Evolutionary conservation across 495 filamentous ascomycete species (phyloP).

Genomic region (Penicillium egyptiacum): DNA sequence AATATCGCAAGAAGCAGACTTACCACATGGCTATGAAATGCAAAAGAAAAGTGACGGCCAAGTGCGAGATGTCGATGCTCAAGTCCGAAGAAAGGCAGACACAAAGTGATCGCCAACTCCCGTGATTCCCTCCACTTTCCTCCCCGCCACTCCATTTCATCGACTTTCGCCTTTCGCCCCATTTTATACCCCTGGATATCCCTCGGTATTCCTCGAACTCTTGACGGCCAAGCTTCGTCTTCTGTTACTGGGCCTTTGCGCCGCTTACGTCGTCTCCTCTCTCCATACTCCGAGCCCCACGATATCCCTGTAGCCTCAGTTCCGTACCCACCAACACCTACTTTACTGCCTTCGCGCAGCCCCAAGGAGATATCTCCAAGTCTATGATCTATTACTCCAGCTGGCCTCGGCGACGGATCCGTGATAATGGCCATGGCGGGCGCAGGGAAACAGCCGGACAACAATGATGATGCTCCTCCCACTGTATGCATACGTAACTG

Average conservation of each 20-base stretch:
- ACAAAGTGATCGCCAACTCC: slow-evolving; percentile 32
- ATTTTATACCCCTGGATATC: slow-evolving; percentile 2
- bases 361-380: slow-evolving; percentile 13
- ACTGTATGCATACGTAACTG: slow-evolving; percentile 43
- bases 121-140: slow-evolving; percentile 36
- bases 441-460: slow-evolving; percentile 37
- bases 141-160: slow-evolving; percentile 29
- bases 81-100: slow-evolving; percentile 22
- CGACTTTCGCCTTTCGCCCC: slow-evolving; percentile 15
- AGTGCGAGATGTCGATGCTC: slow-evolving; percentile 13
- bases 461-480: slow-evolving; percentile 43
- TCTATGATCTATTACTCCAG: slow-evolving; percentile 36
- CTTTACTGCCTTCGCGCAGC: slow-evolving; percentile 1
- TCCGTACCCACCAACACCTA: slow-evolving; percentile 11
- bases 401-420: slow-evolving; percentile 28
- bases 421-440: slow-evolving; percentile 43
- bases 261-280: slow-evolving; percentile 12
- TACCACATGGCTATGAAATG: slow-evolving; percentile 30
- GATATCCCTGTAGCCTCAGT: slow-evolving; percentile 15
- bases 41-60: not conserved
- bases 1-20: slow-evolving; percentile 47
- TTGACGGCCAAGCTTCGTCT: slow-evolving; percentile 5
- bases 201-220: slow-evolving; percentile 1
- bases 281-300: slow-evolving; percentile 5
- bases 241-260: slow-evolving; percentile 16